These are phyloP conservation scores for Pyrenophora tritici-repentis DNA, from an alignment of 2,329 filamentous ascomycete species.

Conservation along the genomic window DNA sequence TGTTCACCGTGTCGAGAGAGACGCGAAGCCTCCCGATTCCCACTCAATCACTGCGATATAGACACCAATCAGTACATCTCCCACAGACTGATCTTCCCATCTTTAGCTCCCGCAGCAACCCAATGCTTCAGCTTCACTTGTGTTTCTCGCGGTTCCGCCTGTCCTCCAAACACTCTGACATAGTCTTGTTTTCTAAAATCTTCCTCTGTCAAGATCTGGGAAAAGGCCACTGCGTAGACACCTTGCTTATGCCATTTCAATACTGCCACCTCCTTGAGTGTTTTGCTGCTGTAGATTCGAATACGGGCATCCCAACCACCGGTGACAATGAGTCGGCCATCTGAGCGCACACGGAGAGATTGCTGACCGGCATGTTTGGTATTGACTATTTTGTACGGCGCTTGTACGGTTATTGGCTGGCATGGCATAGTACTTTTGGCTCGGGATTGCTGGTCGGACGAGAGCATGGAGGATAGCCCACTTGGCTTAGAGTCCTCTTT, in stretches of 20 bases:
- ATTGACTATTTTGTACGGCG: conserved; percentile 64
- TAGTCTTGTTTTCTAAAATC: conserved; percentile 1
- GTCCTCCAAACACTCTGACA: background rate
- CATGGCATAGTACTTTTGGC: conserved; percentile 11
- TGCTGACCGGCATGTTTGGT: conserved; percentile 94
- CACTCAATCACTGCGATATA: too few relatives aligned
- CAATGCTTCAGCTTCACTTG: conserved; percentile 75
- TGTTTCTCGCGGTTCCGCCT: conserved; percentile 51
- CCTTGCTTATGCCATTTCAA: conserved; percentile 93
- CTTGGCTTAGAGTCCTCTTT: conserved; percentile 7
- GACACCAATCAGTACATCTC: conserved; percentile 69
- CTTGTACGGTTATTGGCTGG: conserved; percentile 36
- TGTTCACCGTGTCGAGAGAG: background rate
- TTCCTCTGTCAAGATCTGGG: conserved; percentile 42
- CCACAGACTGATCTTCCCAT: conserved; percentile 95
- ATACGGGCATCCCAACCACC: conserved; percentile 89
- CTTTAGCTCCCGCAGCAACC: conserved; percentile 88
- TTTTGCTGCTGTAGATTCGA: conserved; percentile 79
- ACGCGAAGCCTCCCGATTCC: background rate
- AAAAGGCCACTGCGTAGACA: conserved; percentile 81
- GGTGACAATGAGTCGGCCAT: conserved; percentile 83
- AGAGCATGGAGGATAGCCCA: conserved; percentile 36
- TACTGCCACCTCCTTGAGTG: conserved; percentile 85
- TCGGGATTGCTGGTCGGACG: conserved; percentile 12
- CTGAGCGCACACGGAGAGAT: conserved; percentile 73